Conservation (phyloP, 371 early-diverging fungal genomes). For the Mortierella sp. region DNA sequence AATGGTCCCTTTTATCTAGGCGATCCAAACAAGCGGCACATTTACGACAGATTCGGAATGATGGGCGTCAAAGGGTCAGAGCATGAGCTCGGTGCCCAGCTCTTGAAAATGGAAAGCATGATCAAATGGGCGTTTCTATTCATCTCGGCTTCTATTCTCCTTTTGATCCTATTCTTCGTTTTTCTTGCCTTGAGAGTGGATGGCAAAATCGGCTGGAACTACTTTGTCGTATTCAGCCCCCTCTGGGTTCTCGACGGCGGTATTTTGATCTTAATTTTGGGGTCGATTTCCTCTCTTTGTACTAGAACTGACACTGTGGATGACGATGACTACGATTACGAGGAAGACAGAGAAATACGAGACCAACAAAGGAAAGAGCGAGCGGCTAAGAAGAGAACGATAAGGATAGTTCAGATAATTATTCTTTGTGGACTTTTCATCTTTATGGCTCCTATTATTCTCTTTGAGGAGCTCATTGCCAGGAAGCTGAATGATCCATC, state of each 20-base stretch:
- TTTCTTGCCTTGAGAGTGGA: constrained; percentile 85
- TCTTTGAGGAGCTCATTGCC: constrained; percentile 65
- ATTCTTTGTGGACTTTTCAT: constrained; percentile 46
- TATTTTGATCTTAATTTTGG: constrained; percentile 7
- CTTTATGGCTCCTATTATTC: constrained; percentile 23
- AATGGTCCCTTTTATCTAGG: constrained; percentile 54
- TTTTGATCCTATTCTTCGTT: constrained; percentile 82
- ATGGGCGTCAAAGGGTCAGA: constrained; percentile 86
- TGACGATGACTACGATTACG: constrained; percentile 37
- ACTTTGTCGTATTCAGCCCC: constrained; percentile 81
- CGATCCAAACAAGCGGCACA: constrained; percentile 80
- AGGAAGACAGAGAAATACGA: constrained; percentile 38
- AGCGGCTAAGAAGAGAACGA: constrained; percentile 4
- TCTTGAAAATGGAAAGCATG: constrained; percentile 79
- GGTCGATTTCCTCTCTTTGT: neutral
- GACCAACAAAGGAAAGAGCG: constrained; percentile 37
- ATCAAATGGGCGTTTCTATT: constrained; percentile 72
- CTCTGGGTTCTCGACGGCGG: constrained; percentile 77
- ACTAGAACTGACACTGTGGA: constrained; percentile 27
- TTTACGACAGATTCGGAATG: constrained; percentile 92
- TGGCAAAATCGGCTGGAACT: constrained; percentile 72
- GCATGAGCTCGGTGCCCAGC: constrained; percentile 72
- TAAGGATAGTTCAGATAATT: constrained; percentile 10
- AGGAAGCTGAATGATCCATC: constrained; percentile 57
- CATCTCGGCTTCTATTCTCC: constrained; percentile 62